phyloP scores from a whole-genome alignment of 2,329 filamentous ascomycete species.

The Calonectria pseudoreteaudii region DNA sequence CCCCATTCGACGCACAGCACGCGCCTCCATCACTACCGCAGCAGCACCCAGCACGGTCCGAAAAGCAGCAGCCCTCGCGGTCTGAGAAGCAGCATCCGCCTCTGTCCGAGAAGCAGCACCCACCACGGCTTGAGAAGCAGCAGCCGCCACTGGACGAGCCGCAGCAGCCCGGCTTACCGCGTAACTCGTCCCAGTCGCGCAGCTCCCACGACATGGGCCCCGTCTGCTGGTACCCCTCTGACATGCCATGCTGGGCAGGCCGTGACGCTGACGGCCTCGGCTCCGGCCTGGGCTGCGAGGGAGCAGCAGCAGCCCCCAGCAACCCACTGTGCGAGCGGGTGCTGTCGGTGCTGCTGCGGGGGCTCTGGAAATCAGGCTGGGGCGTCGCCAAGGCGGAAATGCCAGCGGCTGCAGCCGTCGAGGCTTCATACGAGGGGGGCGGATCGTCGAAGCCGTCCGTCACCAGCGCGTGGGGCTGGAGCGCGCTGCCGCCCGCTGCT shows the following conservation, averaged over 20 bases:
- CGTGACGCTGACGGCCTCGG: not conserved
- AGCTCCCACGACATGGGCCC: slow-evolving; percentile 18
- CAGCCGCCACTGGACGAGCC: slow-evolving; percentile 24
- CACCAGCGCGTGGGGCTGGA: not conserved
- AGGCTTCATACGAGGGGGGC: slow-evolving; percentile 24
- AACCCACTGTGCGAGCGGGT: slow-evolving; percentile 9
- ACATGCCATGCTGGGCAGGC: not conserved
- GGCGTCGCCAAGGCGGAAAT: not conserved
- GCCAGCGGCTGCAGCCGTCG: not conserved
- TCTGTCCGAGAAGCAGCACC: slow-evolving; percentile 20
- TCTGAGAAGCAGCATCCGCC: slow-evolving; percentile 22
- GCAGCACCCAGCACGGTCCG: slow-evolving; percentile 19
- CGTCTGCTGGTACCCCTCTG: slow-evolving; percentile 10
- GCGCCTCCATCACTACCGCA: slow-evolving; percentile 8
- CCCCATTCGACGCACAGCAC: not conserved
- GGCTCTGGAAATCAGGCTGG: not conserved
- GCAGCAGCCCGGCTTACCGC: slow-evolving; percentile 19
- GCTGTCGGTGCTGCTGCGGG: slow-evolving; percentile 15
- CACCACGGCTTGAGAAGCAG: slow-evolving; percentile 22
- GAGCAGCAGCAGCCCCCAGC: not conserved
- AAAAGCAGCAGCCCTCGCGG: slow-evolving; percentile 20
- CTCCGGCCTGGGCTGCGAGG: not conserved
- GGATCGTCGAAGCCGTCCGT: slow-evolving; percentile 14
- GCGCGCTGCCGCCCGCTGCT: not conserved
- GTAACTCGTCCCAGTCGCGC: slow-evolving; percentile 11